Base-by-base conservation (phyloP, 345 rosid species). In the Firmiana major region DNA sequence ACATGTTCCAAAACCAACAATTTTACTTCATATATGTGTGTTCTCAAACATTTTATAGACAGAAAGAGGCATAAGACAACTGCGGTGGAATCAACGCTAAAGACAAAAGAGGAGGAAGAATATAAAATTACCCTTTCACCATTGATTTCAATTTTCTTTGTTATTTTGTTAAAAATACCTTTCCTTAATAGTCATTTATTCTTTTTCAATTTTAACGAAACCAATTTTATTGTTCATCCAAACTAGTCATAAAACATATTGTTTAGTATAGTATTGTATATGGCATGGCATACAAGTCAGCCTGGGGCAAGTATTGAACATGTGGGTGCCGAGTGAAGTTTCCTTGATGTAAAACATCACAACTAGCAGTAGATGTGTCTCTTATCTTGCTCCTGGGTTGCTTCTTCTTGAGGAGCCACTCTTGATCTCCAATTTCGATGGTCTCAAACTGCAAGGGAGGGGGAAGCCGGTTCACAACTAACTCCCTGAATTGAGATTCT, bases 321-420 rank as follows among this genome's bases (percentile, higher is more conserved):
- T 13, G 46, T 24, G 80, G 80, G 36, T 5, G 24, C 0, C 8
- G 16, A n/a, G 45, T 36, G 71, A 73, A 67, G 62, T 36, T 63
- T 19, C 42, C 45, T 43, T 2, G 22, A 28, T 9, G 22, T 2
- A 34, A 53, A 21, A 31, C 57, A 22, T 77, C 28, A n/a, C 15
- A 7, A 42, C 54, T 28, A 59, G 64, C 24, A 28, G 8, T n/a
- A 15, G 36, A 24, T 6, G 54, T 36, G 19, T 46, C 49, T 17
- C 8, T 24, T 24, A 42, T 26, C 24, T 62, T 17, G n/a, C 54
- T 74, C 34, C 43, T 19, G 1, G 51, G 62, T 11, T 9, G 73
- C 26, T 75, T 76, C 45, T 11, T 79, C 68, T 58, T 46, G 19
- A 72, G 60, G 77, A 82, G 78, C 85, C 82, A 82, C 0, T 59